Base-by-base conservation (phyloP, 306 rosid genomes). In the Abrus pulchellus region DNA sequence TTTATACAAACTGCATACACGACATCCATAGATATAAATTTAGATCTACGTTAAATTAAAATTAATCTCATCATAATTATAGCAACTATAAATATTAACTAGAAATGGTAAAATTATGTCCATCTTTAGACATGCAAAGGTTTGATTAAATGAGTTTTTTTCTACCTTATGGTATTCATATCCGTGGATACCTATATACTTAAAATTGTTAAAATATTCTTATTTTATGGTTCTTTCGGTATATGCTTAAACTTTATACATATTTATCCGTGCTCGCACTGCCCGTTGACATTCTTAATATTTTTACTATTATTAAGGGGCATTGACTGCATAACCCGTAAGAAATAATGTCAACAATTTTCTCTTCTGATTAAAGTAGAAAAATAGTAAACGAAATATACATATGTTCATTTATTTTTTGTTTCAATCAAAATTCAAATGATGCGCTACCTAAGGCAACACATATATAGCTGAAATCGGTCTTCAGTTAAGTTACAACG, bases 401-500 rank as follows among this genome's bases (percentile, higher is more conserved):
- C 74, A 12, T 3, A 45, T 66, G 68, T 65, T 68, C 14, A 79
- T 69, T 48, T 47, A 70, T 69, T 86, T 85, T 85, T 72, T 73
- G 82, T 73, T 64, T 52, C 82, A 59, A 67, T 75, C 85, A 84
- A 87, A 78, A 86, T 79, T 89, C 83, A 81, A 71, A 75, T 53
- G 81, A 88, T 67, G 77, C 59, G 62, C 76, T 57, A 80, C 89
- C 60, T 20, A 60, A 75, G 76, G 85, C 91, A 86, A 86, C 80
- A 72, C 81, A 0, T 20, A 80, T 55, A 36, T 36, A 45, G 49
- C 50, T 65, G 53, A 69, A 27, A 56, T 41, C 47, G 77, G 14
- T 20, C 20, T 20, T 78, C 49, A 74, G 47, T 55, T 38, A 68
- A 77, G 80, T 76, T 81, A 84, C 86, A 87, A 53, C 49, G 69